Evolutionary conservation across 1,139 yeast species (phyloP), one percentile per base, ranked within the genome.

Genomic region (Diutina rugosa): DNA sequence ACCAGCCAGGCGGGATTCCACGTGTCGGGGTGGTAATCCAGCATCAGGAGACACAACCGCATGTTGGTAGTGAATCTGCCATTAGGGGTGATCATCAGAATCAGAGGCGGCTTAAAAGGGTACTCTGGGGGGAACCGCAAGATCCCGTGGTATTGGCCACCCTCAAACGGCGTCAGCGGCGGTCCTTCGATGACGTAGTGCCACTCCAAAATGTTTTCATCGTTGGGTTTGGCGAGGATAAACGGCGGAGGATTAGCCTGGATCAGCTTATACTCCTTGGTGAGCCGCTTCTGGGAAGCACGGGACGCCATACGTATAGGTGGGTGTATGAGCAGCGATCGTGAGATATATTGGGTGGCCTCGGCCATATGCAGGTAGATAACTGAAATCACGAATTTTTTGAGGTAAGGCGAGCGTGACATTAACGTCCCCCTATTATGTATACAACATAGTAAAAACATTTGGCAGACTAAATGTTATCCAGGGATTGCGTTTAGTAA

Each of bases 1-100:
- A 90, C 97, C 57, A 90, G 84, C 97, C 97, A 90, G 4, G 95
- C 90, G 1, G 97, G 97, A 68, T 90, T 90, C 97, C 97, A 90
- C 0, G 87, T 74, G 67, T 89, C 93, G 8, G 97, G 97, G 64
- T 91, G 98, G 69, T 83, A 90, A 66, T 91, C 97, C 63, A 93
- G 85, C 84, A 91, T 90, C 51, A 90, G 84, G 55, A 91, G 73
- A 71, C 98, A 91, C 54, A 91, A 76, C 54, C 96, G 74, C 7
- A 90, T 81, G 66, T 87, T 87, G 56, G 90, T 81, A 60, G 84
- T 81, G 68, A 91, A 88, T 53, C 95, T 74, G 4, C 90, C 95
- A 61, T 83, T 86, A 4, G 97, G 97, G 0, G 97, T 91, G 56
- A 84, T 73, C 91, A 91, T 90, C 56, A 88, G 78, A 58, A 91